Percentiles rank a stretch among this genome's conserved stretches.
Conservation (phyloP, 1,284 basidiomycete species). For the Tilletia caries region DNA sequence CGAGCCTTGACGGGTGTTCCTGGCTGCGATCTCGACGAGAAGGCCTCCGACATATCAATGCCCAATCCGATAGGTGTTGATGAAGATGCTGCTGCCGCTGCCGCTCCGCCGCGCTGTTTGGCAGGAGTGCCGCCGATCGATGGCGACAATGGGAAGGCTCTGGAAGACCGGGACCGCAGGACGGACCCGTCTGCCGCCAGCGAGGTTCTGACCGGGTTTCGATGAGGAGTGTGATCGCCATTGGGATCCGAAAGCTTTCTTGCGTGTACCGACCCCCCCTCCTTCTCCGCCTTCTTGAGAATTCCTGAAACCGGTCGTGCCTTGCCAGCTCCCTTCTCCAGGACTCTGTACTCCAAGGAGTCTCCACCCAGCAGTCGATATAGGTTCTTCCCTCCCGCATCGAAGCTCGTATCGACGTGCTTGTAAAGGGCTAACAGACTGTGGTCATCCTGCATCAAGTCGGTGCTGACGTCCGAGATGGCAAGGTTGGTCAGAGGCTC, state of each 20-base stretch:
- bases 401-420: not conserved
- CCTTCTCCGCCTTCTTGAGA: not conserved
- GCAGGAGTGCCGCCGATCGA: not conserved
- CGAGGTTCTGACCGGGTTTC: no score
- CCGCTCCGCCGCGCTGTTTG: not conserved
- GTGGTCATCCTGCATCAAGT: constrained; percentile 9
- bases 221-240: no score
- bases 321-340: not conserved
- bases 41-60: not conserved
- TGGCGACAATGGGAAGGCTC: no score
- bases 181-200: no score
- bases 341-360: not conserved
- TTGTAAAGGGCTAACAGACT: not conserved
- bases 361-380: constrained; percentile 1
- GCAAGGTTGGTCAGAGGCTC: constrained; percentile 5
- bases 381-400: not conserved
- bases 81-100: not conserved
- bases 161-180: no score
- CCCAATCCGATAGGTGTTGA: not conserved
- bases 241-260: not conserved
- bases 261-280: not conserved
- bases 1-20: not conserved
- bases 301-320: not conserved
- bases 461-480: constrained; percentile 7
- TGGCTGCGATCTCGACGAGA: not conserved